Evolutionary conservation across 2,329 filamentous ascomycete species (phyloP).

Genomic region (Verticillium nubilum): DNA sequence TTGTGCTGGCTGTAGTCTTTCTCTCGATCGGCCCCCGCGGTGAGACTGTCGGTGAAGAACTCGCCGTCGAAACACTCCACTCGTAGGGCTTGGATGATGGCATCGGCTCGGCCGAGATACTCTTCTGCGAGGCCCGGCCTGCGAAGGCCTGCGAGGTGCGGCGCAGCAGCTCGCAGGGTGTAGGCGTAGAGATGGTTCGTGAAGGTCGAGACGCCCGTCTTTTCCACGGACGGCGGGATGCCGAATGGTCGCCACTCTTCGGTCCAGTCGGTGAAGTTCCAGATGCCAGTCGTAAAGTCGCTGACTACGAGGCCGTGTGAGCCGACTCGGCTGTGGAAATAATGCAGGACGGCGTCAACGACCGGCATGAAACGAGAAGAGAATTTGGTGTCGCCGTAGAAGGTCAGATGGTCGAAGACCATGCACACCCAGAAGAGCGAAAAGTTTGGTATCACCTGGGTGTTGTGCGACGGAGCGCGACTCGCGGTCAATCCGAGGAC

Average conservation of each 20-base stretch:
- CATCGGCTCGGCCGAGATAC: constrained; percentile 19
- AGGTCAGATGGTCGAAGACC: constrained; percentile 27
- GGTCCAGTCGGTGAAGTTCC: constrained; percentile 31
- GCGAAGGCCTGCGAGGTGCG: constrained; percentile 23
- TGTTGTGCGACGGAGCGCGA: constrained; percentile 27
- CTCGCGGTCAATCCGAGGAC: constrained; percentile 24
- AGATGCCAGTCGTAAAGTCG: constrained; percentile 20
- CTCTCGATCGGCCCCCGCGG: constrained; percentile 17
- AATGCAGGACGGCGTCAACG: constrained; percentile 26
- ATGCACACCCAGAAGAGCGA: constrained; percentile 29
- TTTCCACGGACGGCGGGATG: constrained; percentile 28
- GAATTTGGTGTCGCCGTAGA: constrained; percentile 25
- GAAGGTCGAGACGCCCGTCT: constrained; percentile 32
- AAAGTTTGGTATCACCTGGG: constrained; percentile 28
- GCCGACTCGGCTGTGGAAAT: constrained; percentile 16
- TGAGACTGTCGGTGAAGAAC: constrained; percentile 28
- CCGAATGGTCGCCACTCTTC: constrained; percentile 21
- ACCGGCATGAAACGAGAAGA: constrained; percentile 21
- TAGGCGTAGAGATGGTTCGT: constrained; percentile 33
- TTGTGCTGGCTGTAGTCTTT: constrained; percentile 25
- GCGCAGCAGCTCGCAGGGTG: constrained; percentile 24
- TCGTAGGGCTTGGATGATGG: constrained; percentile 18
- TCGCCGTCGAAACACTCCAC: constrained; percentile 25
- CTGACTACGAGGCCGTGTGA: constrained; percentile 7
- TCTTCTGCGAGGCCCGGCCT: constrained; percentile 24